These are phyloP conservation scores for Hanseniaspora lachancei DNA, from an alignment of 805 yeast species.

Conservation along the genomic window DNA sequence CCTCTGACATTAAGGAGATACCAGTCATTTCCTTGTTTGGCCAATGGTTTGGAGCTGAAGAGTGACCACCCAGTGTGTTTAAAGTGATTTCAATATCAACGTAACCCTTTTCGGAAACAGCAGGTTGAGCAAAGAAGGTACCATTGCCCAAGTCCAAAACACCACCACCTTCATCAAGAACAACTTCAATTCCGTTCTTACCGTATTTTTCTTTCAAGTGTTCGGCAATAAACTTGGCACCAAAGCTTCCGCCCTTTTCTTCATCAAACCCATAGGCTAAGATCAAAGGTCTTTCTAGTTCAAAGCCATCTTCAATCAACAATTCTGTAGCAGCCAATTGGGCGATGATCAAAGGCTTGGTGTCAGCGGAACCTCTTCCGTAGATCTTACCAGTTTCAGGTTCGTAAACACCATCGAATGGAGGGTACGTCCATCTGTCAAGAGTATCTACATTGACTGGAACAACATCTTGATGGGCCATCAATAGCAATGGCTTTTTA, in stretches of 20 bases:
- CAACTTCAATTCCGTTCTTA: slow-evolving; percentile 39
- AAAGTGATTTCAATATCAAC: slow-evolving; percentile 32
- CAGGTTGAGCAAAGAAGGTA: slow-evolving; percentile 34
- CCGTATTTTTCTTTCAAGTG: slow-evolving; percentile 43
- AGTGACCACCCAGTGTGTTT: slow-evolving; percentile 55
- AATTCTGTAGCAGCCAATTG: slow-evolving; percentile 49
- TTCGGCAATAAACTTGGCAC: slow-evolving; percentile 39
- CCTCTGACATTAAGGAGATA: slow-evolving; percentile 51
- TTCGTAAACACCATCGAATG: slow-evolving; percentile 52
- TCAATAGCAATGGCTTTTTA: slow-evolving; percentile 52
- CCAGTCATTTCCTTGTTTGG: slow-evolving; percentile 49
- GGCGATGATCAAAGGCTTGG: slow-evolving; percentile 54
- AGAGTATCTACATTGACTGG: slow-evolving; percentile 53
- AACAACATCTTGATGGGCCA: slow-evolving; percentile 74
- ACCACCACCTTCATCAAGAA: slow-evolving; percentile 49
- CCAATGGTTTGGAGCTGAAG: slow-evolving; percentile 39
- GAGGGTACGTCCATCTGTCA: slow-evolving; percentile 49
- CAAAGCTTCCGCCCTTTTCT: slow-evolving; percentile 48
- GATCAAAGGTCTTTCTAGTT: slow-evolving; percentile 35
- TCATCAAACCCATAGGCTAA: slow-evolving; percentile 63
- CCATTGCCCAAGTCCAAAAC: slow-evolving; percentile 26
- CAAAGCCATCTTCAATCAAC: slow-evolving; percentile 23
- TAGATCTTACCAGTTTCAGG: slow-evolving; percentile 40
- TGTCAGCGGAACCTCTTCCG: slow-evolving; percentile 68
- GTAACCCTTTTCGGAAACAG: slow-evolving; percentile 37